Conservation (phyloP, 768 basidiomycete species). For the Boletus huronensis region DNA sequence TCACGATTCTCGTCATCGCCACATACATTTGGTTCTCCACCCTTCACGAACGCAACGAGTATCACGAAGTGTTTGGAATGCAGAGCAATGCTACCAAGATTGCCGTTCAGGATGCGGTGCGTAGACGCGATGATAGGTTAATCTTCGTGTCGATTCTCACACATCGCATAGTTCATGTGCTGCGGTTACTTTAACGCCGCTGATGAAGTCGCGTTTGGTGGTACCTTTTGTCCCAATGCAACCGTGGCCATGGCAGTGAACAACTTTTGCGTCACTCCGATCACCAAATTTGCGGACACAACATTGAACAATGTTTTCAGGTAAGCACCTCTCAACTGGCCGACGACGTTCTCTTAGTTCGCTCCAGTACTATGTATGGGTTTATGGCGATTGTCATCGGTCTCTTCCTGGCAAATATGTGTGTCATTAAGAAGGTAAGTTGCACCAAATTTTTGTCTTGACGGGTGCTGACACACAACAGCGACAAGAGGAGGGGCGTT, state of each 20-base stretch:
- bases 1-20: slow-evolving; percentile 61
- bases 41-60: slow-evolving; percentile 66
- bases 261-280: slow-evolving; percentile 70
- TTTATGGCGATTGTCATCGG: slow-evolving; percentile 77
- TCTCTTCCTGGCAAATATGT: slow-evolving; percentile 76
- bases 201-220: slow-evolving; percentile 56
- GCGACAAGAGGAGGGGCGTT: slow-evolving; percentile 79
- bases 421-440: slow-evolving; percentile 75
- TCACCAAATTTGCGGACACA: slow-evolving; percentile 64
- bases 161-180: slow-evolving; percentile 57
- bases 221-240: slow-evolving; percentile 53
- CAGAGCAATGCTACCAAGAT: slow-evolving; percentile 47
- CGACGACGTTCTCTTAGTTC: not conserved
- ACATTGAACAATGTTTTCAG: slow-evolving; percentile 83
- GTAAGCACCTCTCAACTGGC: slow-evolving; percentile 37
- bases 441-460: not conserved
- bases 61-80: slow-evolving; percentile 52
- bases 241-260: slow-evolving; percentile 32
- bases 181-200: slow-evolving; percentile 82
- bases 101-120: slow-evolving; percentile 69
- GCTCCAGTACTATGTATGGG: slow-evolving; percentile 63
- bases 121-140: slow-evolving; percentile 12
- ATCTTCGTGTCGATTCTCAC: not conserved
- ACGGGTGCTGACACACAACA: slow-evolving; percentile 30
- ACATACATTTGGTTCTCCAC: slow-evolving; percentile 82